A percentile compares a stretch with the other conserved stretches of the same genome.
phyloP scores from a whole-genome alignment of 768 basidiomycete species.

The Stropharia rugosoannulata region DNA sequence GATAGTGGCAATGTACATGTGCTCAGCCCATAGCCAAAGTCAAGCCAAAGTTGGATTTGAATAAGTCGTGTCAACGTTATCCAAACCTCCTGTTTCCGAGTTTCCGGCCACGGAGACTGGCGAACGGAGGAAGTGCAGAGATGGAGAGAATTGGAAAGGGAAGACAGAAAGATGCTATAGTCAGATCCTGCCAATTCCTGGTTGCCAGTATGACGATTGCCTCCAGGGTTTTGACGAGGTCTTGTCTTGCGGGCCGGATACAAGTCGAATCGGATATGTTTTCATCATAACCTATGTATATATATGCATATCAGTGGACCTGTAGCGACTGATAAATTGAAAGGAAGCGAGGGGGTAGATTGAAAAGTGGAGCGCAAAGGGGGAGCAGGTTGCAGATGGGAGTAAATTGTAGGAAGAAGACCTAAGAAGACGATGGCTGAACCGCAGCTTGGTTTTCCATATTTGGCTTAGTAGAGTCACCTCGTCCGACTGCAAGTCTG shows the following conservation, averaged over 20 bases:
- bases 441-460: too few species aligned
- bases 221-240: conserved; percentile 50
- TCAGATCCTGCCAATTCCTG: conserved; percentile 17
- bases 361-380: not conserved
- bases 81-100: conserved; percentile 79
- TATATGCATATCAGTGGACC: conserved; percentile 5
- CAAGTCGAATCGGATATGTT: too few species aligned
- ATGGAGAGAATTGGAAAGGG: conserved; percentile 70
- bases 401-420: too few species aligned
- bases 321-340: not conserved
- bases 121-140: conserved; percentile 86
- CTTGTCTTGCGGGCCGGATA: too few species aligned
- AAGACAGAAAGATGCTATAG: conserved; percentile 86
- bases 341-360: not conserved
- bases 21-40: conserved; percentile 86
- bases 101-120: conserved; percentile 44
- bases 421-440: too few species aligned
- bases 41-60: conserved; percentile 54
- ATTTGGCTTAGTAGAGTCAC: too few species aligned
- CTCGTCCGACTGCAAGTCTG: too few species aligned
- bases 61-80: conserved; percentile 57
- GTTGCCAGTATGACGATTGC: conserved; percentile 66
- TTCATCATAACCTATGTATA: conserved; percentile 55
- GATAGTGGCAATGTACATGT: conserved; percentile 64
- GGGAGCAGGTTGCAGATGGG: too few species aligned